Evolutionary conservation across 768 basidiomycete species (phyloP), one percentile per base, ranked within the genome.

Genomic region (Termitomyces bulborhizus): DNA sequence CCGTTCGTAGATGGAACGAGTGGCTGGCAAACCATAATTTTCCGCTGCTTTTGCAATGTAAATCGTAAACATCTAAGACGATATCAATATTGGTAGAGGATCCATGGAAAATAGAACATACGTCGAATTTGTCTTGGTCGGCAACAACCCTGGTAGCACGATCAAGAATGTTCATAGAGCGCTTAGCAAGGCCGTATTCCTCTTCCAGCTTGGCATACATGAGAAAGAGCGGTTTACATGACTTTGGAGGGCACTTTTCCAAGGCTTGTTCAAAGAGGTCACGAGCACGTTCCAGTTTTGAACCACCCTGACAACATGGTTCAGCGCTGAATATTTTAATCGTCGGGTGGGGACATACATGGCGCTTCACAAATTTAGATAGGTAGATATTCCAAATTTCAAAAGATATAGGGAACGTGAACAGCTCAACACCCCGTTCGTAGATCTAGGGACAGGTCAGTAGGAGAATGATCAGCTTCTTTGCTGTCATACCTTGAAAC

Each of bases 351-450:
- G 54, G 6, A 79, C 89, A 67, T 63, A 95, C 93, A 71, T 95
- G 98, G 72, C 97, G 90, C 71, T 93, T 94, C 56, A 95, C 82
- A 68, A 99, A 99, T 71, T 98, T 98, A 43, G 92, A 87, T 18
- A 99, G 73, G 69, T 98, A 99, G 51, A 97, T 97, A 69, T 99
- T 98, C 96, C 97, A 98, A 60, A 99, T 86, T 71, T 99, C 97
- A 69, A 98, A 98, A 3, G 93, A 95, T 57, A 98, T 85, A 0
- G 97, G 97, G 78, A 92, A 98, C 8, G 95, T 96, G 76, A 98
- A 98, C 31, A 98, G 74, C 60, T 98, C 96, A 9, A 96, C 93
- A 46, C 97, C 97, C 26, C 95, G 86, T 68, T 98, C 97, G 67
- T 98, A 99, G 26, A 96, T 88, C 89, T 90, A 59, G 65, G 13